phyloP scores from a whole-genome alignment of 1,284 basidiomycete genomes.

The Limonomyces culmigenus region DNA sequence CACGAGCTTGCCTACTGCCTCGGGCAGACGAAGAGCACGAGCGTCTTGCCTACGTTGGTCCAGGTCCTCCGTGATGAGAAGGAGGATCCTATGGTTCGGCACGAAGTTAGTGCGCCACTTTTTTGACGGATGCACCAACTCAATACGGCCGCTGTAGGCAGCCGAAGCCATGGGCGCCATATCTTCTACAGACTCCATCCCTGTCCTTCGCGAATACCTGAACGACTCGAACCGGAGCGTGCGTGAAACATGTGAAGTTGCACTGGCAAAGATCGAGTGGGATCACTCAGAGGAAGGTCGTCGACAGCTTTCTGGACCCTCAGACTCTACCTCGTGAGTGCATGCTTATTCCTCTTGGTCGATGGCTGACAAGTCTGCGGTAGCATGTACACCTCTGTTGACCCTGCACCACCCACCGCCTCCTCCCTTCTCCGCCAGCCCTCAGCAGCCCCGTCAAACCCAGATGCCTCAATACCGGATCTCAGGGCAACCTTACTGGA shows the following conservation, averaged over 20 bases:
- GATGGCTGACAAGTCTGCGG: no score
- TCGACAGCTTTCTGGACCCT: no score
- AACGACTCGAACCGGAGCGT: slow-evolving; percentile 67
- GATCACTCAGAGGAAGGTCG: slow-evolving; percentile 67
- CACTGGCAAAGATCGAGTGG: slow-evolving; percentile 89
- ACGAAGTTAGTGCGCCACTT: slow-evolving; percentile 49
- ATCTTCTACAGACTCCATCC: slow-evolving; percentile 49
- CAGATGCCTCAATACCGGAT: slow-evolving; percentile 23
- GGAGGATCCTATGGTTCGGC: slow-evolving; percentile 95
- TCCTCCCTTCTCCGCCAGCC: slow-evolving; percentile 39
- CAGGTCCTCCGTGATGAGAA: slow-evolving; percentile 49
- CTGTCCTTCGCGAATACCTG: slow-evolving; percentile 60
- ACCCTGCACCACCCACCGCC: slow-evolving; percentile 81
- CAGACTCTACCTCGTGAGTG: no score
- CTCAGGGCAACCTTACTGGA: slow-evolving; percentile 60
- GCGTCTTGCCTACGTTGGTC: slow-evolving; percentile 71
- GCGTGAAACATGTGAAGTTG: slow-evolving; percentile 95
- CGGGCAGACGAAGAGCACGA: slow-evolving; percentile 70
- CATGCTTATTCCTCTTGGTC: no score
- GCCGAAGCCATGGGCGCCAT: slow-evolving; percentile 98
- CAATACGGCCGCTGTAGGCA: slow-evolving; percentile 34
- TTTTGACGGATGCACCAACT: not conserved
- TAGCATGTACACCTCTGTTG: slow-evolving; percentile 75
- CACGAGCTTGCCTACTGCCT: slow-evolving; percentile 97
- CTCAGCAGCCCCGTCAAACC: slow-evolving; percentile 28